Conservation (phyloP, 2,329 filamentous ascomycete species). For the Aspergillus latus region DNA sequence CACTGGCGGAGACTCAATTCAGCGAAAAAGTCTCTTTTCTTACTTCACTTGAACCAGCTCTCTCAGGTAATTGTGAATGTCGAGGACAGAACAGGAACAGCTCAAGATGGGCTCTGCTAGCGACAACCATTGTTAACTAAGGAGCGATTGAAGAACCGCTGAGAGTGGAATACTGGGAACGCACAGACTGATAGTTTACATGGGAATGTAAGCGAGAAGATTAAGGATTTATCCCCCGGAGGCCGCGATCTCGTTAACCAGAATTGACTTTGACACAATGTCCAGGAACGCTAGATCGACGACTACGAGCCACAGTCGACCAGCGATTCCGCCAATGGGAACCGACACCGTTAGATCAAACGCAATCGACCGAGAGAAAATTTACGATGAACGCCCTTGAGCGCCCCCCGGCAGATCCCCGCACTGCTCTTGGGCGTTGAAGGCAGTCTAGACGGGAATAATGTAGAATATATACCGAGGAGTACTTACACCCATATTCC, state of each 20-base stretch:
- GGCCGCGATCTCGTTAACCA: not conserved
- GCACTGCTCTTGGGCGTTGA: too few relatives aligned
- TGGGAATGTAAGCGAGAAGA: not conserved
- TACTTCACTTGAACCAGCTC: conserved; percentile 20
- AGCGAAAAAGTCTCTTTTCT: conserved; percentile 14
- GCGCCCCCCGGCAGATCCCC: not conserved
- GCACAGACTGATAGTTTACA: not conserved
- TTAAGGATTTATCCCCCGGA: not conserved
- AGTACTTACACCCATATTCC: too few relatives aligned
- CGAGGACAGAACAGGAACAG: conserved; percentile 5
- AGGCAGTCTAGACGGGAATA: not conserved
- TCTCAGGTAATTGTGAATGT: conserved; percentile 3
- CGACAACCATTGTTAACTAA: not conserved
- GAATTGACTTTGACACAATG: not conserved
- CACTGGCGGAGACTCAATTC: conserved; percentile 20
- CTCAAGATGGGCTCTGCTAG: conserved; percentile 11
- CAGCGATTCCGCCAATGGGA: not conserved
- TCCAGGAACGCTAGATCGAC: not conserved
- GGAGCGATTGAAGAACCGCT: not conserved
- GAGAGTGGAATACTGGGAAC: too few relatives aligned
- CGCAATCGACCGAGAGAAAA: not conserved
- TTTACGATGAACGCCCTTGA: not conserved
- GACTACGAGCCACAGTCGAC: not conserved
- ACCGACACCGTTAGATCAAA: not conserved
- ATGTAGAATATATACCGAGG: too few relatives aligned